Percentiles rank a stretch among this genome's conserved stretches.
Evolutionary conservation across 2,329 filamentous ascomycete species (phyloP).

Genomic region (Diaporthe capsici): DNA sequence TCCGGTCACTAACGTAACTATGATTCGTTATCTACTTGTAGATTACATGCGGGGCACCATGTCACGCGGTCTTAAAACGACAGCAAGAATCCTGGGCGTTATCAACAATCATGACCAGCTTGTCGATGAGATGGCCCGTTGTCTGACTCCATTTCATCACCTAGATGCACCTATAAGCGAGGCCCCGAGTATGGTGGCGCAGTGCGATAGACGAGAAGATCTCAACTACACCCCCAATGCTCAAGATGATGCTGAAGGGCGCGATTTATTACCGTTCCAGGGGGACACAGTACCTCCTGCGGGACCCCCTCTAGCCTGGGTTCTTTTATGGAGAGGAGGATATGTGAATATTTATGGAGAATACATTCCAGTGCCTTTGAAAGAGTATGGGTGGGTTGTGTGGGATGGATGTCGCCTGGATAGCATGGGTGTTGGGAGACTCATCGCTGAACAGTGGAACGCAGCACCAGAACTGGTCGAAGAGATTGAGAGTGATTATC

Average conservation of each 20-base stretch:
- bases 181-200: neutral
- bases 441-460: neutral
- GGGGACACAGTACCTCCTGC: neutral
- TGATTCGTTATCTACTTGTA: neutral
- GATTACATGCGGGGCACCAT: neutral
- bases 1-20: neutral
- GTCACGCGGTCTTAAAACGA: neutral
- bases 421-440: neutral
- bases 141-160: neutral
- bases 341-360: neutral
- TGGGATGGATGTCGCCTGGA: neutral
- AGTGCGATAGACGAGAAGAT: neutral
- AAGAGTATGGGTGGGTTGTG: neutral
- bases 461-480: neutral
- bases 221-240: neutral
- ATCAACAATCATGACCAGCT: neutral
- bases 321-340: neutral
- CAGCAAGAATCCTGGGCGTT: neutral
- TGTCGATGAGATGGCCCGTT: neutral
- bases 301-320: neutral
- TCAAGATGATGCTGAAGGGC: neutral
- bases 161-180: neutral
- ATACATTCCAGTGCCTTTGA: neutral
- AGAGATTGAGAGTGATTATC: neutral
- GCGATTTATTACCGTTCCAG: neutral